Conservation (phyloP, 306 rosid genomes). For the Sicyos baderoa region DNA sequence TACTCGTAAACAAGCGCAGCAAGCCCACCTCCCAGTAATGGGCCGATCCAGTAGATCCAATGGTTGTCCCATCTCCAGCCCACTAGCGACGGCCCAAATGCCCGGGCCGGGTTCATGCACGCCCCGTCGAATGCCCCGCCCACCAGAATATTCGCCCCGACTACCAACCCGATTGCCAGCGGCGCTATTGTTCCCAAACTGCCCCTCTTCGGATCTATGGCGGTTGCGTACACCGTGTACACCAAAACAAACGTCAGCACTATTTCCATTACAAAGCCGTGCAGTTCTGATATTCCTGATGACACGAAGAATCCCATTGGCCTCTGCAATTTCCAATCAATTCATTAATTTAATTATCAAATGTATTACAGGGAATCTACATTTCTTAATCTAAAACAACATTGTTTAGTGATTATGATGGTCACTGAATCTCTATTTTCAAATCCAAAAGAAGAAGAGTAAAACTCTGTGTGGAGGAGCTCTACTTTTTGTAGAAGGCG, state of each 20-base stretch:
- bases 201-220: slow-evolving; percentile 88
- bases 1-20: slow-evolving; percentile 75
- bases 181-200: slow-evolving; percentile 56
- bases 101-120: slow-evolving; percentile 89
- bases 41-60: slow-evolving; percentile 96
- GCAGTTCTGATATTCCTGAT: slow-evolving; percentile 40
- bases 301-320: slow-evolving; percentile 53
- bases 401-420: too few species aligned
- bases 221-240: slow-evolving; percentile 72
- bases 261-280: slow-evolving; percentile 62
- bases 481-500: too few species aligned
- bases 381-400: too few species aligned
- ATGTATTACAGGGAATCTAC: too few species aligned
- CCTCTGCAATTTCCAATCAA: slow-evolving; percentile 44
- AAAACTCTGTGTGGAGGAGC: too few species aligned
- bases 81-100: slow-evolving; percentile 84
- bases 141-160: slow-evolving; percentile 75
- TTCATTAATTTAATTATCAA: too few species aligned
- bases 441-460: too few species aligned
- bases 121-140: slow-evolving; percentile 96
- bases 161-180: slow-evolving; percentile 65
- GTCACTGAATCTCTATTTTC: too few species aligned
- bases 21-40: slow-evolving; percentile 70
- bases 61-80: slow-evolving; percentile 88
- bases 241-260: slow-evolving; percentile 72